These are phyloP conservation scores for Phanerochaete carnosa DNA, from an alignment of 768 basidiomycete genomes.

Conservation along the genomic window DNA sequence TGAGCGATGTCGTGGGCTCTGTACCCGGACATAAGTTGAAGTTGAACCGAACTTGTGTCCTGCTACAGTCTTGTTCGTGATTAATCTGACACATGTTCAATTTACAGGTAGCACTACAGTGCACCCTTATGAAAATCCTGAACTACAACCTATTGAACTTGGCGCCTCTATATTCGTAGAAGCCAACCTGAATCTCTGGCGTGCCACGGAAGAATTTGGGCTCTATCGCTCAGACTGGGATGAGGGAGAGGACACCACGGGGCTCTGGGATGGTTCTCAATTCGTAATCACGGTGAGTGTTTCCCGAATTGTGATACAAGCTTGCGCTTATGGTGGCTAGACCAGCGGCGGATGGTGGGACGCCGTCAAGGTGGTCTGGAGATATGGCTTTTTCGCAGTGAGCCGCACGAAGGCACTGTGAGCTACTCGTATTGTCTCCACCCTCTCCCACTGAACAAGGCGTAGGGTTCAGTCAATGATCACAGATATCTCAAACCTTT, in stretches of 20 bases:
- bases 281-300: conserved; percentile 60
- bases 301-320: background rate
- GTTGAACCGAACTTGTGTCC: too few species aligned
- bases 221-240: conserved; percentile 50
- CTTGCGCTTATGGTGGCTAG: conserved; percentile 7
- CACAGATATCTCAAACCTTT: conserved; percentile 51
- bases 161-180: conserved; percentile 88
- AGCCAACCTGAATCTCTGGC: conserved; percentile 66
- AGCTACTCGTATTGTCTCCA: background rate
- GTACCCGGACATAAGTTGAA: too few species aligned
- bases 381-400: conserved; percentile 70
- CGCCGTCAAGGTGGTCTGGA: conserved; percentile 68
- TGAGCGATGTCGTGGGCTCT: too few species aligned
- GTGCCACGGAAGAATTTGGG: conserved; percentile 80
- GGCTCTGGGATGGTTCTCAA: conserved; percentile 81
- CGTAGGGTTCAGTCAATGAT: conserved; percentile 57
- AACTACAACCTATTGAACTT: conserved; percentile 66
- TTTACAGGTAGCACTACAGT: conserved; percentile 73
- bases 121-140: conserved; percentile 62
- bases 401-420: conserved; percentile 54
- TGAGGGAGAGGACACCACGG: conserved; percentile 47
- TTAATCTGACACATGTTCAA: conserved; percentile 1
- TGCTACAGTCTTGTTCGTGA: background rate
- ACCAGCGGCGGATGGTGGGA: conserved; percentile 60
- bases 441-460: background rate